Conservation (phyloP, 2,329 filamentous ascomycete genomes). For the Trichoderma pleuroti region DNA sequence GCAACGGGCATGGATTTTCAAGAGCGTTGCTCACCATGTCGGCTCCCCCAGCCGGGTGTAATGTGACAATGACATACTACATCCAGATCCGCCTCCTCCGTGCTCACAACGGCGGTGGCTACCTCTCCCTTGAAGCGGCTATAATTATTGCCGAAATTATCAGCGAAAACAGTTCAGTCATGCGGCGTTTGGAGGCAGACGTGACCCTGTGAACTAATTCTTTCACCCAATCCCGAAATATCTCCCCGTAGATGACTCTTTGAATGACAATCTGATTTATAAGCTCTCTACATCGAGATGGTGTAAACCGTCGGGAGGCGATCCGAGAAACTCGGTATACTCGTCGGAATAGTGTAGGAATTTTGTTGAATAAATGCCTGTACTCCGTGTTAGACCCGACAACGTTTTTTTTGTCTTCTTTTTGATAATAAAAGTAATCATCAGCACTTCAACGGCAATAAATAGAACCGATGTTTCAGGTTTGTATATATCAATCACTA, state of each 20-base stretch:
- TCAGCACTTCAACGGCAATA: too few species aligned
- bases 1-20: not conserved
- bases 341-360: not conserved
- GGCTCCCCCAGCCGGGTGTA: not conserved
- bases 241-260: not conserved
- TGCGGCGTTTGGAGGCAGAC: not conserved
- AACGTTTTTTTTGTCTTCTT: not conserved
- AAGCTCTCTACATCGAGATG: not conserved
- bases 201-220: not conserved
- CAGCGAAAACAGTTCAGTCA: not conserved
- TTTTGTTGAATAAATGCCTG: not conserved
- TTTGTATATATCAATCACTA: not conserved
- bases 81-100: not conserved
- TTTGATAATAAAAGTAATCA: too few species aligned
- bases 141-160: slow-evolving; percentile 7
- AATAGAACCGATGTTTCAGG: not conserved
- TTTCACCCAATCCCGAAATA: not conserved
- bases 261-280: not conserved
- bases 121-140: not conserved
- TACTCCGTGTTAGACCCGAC: not conserved
- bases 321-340: not conserved
- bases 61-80: not conserved
- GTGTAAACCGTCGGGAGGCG: not conserved
- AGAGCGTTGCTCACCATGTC: not conserved
- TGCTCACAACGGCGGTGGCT: not conserved